Evolutionary conservation across 108 stramenopile species (phyloP).

Genomic region (Ochromonas danica): DNA sequence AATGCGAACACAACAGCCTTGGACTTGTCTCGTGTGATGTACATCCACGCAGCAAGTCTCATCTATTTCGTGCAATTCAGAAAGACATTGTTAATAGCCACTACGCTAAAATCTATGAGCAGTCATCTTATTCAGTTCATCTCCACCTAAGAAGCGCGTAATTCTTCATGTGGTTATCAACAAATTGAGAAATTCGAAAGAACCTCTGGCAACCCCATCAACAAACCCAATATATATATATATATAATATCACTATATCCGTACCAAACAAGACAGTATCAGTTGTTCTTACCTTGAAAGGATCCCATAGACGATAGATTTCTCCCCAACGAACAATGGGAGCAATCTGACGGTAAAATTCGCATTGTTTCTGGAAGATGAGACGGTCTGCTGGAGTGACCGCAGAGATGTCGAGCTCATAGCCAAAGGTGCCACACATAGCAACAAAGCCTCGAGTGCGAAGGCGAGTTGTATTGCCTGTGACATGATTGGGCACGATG

Average conservation of each 20-base stretch:
- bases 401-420: constrained; percentile 22
- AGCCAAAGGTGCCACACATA: constrained; percentile 35
- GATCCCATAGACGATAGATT: constrained; percentile 21
- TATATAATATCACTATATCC: too few relatives aligned
- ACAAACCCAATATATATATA: too few relatives aligned
- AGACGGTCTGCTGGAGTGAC: neutral
- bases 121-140: too few relatives aligned
- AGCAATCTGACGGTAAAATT: constrained; percentile 1
- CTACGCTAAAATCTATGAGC: too few relatives aligned
- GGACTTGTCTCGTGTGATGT: neutral
- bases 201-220: too few relatives aligned
- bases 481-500: constrained; percentile 34
- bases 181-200: too few relatives aligned
- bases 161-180: too few relatives aligned
- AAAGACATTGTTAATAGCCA: too few relatives aligned
- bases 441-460: constrained; percentile 30
- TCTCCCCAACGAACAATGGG: neutral
- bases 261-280: too few relatives aligned
- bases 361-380: neutral
- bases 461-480: neutral
- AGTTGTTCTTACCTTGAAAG: constrained; percentile 28
- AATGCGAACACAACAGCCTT: neutral
- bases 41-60: neutral
- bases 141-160: too few relatives aligned
- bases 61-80: too few relatives aligned